These are phyloP conservation scores for Kluyveromyces marxianus DNA, from an alignment of 1,139 yeast genomes.

Conservation along the genomic window DNA sequence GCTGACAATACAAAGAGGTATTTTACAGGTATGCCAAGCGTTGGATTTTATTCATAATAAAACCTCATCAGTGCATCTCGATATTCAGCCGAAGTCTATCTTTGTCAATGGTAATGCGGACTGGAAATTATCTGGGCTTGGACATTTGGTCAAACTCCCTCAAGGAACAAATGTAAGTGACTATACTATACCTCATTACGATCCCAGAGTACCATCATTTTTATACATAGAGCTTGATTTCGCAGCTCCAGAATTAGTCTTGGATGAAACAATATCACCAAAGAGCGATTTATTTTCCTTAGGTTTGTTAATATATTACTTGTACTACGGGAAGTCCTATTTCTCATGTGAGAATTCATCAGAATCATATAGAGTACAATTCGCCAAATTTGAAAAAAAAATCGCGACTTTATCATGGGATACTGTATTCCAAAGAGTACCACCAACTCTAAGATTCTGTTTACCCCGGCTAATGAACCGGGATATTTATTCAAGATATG, in stretches of 20 bases:
- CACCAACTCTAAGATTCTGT: constrained; percentile 32
- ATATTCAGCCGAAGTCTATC: constrained; percentile 70
- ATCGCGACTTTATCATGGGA: constrained; percentile 41
- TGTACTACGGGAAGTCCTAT: constrained; percentile 45
- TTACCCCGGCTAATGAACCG: constrained; percentile 37
- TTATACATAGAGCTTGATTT: constrained; percentile 66
- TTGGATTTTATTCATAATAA: constrained; percentile 73
- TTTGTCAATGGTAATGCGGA: constrained; percentile 80
- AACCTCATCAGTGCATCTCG: constrained; percentile 69
- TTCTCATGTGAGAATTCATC: constrained; percentile 44
- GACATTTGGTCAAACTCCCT: constrained; percentile 35
- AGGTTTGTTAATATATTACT: constrained; percentile 63
- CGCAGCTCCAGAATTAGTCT: constrained; percentile 66
- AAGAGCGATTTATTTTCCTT: constrained; percentile 79
- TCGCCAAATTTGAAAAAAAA: constrained; percentile 36
- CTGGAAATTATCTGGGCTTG: constrained; percentile 85
- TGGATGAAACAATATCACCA: constrained; percentile 52
- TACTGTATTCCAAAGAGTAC: constrained; percentile 43
- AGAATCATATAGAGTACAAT: constrained; percentile 43
- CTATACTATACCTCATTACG: constrained; percentile 37
- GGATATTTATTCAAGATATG: constrained; percentile 29
- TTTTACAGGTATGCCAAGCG: constrained; percentile 71
- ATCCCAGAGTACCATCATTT: constrained; percentile 67
- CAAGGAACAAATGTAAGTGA: constrained; percentile 41
- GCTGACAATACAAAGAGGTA: constrained; percentile 75